Evolutionary conservation across 176 grass and related monocot genomes (phyloP).

Genomic region (bread wheat (Triticum aestivum)): DNA sequence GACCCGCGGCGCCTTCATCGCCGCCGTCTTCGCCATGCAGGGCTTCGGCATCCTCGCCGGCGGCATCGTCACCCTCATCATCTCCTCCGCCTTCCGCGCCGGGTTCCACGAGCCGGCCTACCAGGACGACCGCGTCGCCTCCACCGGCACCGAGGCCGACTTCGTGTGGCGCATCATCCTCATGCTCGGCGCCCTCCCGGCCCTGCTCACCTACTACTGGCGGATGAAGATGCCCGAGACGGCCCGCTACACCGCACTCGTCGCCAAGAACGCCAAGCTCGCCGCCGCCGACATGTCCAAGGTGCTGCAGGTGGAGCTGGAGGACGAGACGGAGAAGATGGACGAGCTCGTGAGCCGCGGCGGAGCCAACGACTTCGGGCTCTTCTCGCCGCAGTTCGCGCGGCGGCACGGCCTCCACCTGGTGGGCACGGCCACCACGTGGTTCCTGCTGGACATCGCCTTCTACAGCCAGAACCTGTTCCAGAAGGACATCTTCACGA

Average conservation of each 20-base stretch:
- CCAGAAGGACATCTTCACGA: conserved; percentile 81
- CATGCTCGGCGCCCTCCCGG: conserved; percentile 55
- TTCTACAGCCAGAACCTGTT: conserved; percentile 86
- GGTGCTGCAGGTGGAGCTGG: conserved; percentile 50
- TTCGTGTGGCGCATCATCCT: conserved; percentile 67
- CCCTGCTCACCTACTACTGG: conserved; percentile 71
- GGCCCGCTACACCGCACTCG: conserved; percentile 71
- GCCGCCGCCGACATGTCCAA: conserved; percentile 72
- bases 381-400: conserved; percentile 58
- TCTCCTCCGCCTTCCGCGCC: conserved; percentile 44
- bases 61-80: conserved; percentile 49
- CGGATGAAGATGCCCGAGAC: conserved; percentile 87
- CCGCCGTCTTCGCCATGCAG: conserved; percentile 81
- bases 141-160: conserved; percentile 36
- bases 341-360: background rate
- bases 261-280: conserved; percentile 66
- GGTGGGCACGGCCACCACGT: conserved; percentile 50
- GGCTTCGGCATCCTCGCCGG: conserved; percentile 77
- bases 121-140: background rate
- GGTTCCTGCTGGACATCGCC: conserved; percentile 78
- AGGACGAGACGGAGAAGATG: conserved; percentile 31
- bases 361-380: conserved; percentile 27
- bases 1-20: conserved; percentile 78
- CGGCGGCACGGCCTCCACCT: conserved; percentile 60
- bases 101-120: conserved; percentile 44